These are phyloP conservation scores for Escallonia rubra DNA, from an alignment of 129 eudicot genomes.

Conservation along the genomic window DNA sequence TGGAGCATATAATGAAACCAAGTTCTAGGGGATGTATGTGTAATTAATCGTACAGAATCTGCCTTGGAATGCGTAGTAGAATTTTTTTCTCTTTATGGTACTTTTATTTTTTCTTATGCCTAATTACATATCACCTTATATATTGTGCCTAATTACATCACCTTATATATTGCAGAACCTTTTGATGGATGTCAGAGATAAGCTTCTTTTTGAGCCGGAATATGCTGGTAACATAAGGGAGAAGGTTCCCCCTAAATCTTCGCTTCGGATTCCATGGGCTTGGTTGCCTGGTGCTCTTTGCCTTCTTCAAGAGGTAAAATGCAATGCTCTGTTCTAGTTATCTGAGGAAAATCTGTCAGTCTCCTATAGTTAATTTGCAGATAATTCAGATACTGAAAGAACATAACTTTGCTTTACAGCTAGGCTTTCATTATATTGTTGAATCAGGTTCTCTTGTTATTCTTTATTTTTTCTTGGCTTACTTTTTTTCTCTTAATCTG, in stretches of 20 bases:
- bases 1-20: too few relatives aligned
- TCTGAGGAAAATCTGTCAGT: background rate
- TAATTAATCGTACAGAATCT: too few relatives aligned
- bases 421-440: background rate
- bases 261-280: slow-evolving; percentile 94
- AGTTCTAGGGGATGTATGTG: too few relatives aligned
- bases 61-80: too few relatives aligned
- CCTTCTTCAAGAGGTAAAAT: slow-evolving; percentile 94
- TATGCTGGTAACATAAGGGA: slow-evolving; percentile 89
- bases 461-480: background rate
- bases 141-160: background rate
- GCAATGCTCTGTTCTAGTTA: background rate
- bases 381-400: background rate
- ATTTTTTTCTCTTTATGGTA: too few relatives aligned
- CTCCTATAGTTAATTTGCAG: background rate
- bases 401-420: background rate
- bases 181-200: slow-evolving; percentile 88
- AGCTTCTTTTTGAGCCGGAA: slow-evolving; percentile 95
- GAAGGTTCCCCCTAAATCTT: slow-evolving; percentile 72
- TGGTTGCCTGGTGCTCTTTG: slow-evolving; percentile 97
- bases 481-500: background rate
- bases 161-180: slow-evolving; percentile 50
- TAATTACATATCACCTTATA: background rate
- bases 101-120: too few relatives aligned
- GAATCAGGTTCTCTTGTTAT: background rate